Evolutionary conservation across 257 asterid species (phyloP).

Genomic region (Nicotiana paniculata): DNA sequence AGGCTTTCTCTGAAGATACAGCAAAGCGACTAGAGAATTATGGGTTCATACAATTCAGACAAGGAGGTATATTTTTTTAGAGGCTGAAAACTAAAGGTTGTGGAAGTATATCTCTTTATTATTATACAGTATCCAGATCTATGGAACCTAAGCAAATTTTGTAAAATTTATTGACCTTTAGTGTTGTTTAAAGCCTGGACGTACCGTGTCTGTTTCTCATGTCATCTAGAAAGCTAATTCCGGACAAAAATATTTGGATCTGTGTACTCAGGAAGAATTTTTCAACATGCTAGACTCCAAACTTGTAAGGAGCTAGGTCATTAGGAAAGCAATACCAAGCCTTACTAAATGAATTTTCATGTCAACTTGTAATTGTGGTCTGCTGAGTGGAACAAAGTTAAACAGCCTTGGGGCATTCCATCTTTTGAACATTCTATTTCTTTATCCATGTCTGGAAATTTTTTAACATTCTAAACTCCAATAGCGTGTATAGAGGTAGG

Average conservation of each 20-base stretch:
- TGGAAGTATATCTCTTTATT: background rate
- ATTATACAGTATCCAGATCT: background rate
- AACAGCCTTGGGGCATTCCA: background rate
- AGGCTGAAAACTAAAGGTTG: background rate
- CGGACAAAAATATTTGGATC: background rate
- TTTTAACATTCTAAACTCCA: background rate
- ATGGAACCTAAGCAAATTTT: background rate
- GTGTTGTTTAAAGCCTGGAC: background rate
- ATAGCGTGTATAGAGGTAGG: background rate
- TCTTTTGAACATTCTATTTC: background rate
- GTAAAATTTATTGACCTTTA: background rate
- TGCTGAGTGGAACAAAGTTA: background rate
- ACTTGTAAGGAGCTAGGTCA: background rate
- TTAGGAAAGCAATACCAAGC: background rate
- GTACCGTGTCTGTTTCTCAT: background rate
- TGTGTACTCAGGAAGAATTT: background rate
- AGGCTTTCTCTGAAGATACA: constrained; percentile 97
- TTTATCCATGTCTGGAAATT: background rate
- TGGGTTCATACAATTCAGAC: constrained; percentile 95
- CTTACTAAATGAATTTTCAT: background rate
- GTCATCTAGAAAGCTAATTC: background rate
- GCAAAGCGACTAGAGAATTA: constrained; percentile 97
- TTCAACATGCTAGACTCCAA: background rate
- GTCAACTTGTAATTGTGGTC: background rate
- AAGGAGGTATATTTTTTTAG: constrained; percentile 64